Conservation (phyloP, 164 flowering plant genomes). For the Tetrastigma voinierianum region DNA sequence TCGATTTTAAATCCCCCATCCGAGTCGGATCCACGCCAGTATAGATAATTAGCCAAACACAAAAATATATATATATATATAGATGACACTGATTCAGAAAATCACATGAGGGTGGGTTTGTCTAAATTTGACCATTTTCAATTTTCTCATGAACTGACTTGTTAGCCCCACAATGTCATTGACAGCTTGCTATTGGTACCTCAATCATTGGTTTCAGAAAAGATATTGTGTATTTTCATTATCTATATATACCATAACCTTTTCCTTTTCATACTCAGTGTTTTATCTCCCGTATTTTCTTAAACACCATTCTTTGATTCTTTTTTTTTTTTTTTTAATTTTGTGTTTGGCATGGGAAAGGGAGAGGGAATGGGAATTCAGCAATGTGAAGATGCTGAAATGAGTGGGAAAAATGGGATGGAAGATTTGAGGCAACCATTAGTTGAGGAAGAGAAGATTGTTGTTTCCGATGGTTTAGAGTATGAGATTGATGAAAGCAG, state of each 20-base stretch:
- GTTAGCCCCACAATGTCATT: too few relatives aligned
- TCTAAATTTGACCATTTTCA: too few relatives aligned
- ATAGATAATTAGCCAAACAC: background rate
- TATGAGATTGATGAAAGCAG: background rate
- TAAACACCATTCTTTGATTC: too few relatives aligned
- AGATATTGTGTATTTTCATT: too few relatives aligned
- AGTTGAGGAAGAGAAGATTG: slow-evolving; percentile 9
- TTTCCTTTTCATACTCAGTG: too few relatives aligned
- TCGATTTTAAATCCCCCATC: background rate
- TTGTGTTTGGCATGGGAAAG: too few relatives aligned
- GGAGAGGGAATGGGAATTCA: slow-evolving; percentile 19
- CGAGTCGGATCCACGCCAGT: background rate
- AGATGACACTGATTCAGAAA: background rate
- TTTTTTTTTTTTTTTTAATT: too few relatives aligned
- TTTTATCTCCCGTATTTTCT: too few relatives aligned
- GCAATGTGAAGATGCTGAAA: slow-evolving; percentile 26
- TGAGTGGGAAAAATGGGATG: slow-evolving; percentile 22
- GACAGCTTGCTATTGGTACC: too few relatives aligned
- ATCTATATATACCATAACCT: too few relatives aligned
- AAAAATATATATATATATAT: background rate
- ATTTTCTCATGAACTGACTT: too few relatives aligned
- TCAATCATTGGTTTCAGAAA: too few relatives aligned
- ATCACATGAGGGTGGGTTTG: background rate
- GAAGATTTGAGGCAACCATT: slow-evolving; percentile 33
- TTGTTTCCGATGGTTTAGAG: slow-evolving; percentile 1